Conservation (phyloP, 495 filamentous ascomycete genomes). For the Margaritispora aquatica region DNA sequence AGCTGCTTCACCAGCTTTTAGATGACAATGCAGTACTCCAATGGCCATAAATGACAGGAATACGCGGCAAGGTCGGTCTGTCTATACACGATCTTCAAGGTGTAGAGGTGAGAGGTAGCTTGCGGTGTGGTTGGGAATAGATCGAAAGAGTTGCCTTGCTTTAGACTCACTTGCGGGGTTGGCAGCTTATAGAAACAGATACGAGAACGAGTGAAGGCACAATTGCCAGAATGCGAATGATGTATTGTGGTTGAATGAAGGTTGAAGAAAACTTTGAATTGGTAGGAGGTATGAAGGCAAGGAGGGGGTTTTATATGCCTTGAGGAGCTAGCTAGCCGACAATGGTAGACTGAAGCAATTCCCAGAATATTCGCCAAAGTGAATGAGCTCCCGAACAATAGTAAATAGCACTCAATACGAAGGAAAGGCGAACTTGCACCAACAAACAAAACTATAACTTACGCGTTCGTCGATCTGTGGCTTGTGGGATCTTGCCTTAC, state of each 20-base stretch:
- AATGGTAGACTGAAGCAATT: background rate
- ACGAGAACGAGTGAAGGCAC: background rate
- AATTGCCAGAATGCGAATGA: background rate
- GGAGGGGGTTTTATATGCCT: background rate
- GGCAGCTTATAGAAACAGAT: background rate
- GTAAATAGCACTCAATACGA: background rate
- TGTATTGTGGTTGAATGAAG: background rate
- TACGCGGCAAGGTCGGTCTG: too few relatives aligned
- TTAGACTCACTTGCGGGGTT: background rate
- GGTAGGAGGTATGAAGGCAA: background rate
- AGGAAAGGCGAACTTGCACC: background rate
- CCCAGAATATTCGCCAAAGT: too few relatives aligned
- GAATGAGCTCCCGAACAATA: background rate
- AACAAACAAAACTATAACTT: constrained; percentile 30
- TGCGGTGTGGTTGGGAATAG: too few relatives aligned
- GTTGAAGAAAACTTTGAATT: background rate
- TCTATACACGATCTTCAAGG: background rate
- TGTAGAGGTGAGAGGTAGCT: background rate
- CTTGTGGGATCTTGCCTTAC: constrained; percentile 59
- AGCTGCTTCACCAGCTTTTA: too few relatives aligned
- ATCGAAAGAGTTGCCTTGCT: background rate
- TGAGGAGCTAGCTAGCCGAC: background rate
- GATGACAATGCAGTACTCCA: too few relatives aligned
- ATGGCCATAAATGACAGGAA: too few relatives aligned
- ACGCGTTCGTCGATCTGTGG: constrained; percentile 60